These are phyloP conservation scores for Globisporangium splendens DNA, from an alignment of 352 stramenopile species.

Conservation along the genomic window DNA sequence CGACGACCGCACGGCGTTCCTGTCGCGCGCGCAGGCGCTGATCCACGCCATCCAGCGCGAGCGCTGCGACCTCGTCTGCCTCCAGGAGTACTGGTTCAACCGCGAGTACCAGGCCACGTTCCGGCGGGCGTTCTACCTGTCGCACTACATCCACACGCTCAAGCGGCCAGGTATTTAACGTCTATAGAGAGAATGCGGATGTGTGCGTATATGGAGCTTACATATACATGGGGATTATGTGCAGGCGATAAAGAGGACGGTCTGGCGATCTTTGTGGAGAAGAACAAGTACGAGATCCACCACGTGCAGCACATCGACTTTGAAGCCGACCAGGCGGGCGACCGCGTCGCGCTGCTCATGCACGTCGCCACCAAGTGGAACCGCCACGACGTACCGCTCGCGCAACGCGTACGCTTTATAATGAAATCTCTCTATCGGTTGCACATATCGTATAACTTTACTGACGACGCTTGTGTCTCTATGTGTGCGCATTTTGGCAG, in stretches of 20 bases:
- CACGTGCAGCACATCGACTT: constrained; percentile 75
- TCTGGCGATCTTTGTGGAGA: constrained; percentile 74
- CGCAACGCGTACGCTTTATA: constrained; percentile 51
- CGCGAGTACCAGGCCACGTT: constrained; percentile 73
- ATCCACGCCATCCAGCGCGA: constrained; percentile 74
- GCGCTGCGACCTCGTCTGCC: constrained; percentile 71
- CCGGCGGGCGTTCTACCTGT: constrained; percentile 49
- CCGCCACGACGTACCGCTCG: constrained; percentile 31
- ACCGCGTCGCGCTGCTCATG: constrained; percentile 81
- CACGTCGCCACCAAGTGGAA: constrained; percentile 85
- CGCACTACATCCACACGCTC: constrained; percentile 69
- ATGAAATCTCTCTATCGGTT: too few species aligned
- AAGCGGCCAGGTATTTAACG: constrained; percentile 76
- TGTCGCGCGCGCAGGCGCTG: constrained; percentile 61
- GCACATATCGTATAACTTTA: background rate
- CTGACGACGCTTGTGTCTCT: background rate
- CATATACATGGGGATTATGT: background rate
- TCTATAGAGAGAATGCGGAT: too few species aligned
- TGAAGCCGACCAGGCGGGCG: constrained; percentile 44
- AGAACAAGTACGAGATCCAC: constrained; percentile 75
- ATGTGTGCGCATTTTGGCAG: constrained; percentile 14
- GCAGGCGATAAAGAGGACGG: constrained; percentile 74
- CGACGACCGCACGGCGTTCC: constrained; percentile 52
- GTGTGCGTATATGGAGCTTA: background rate
- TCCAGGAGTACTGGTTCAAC: constrained; percentile 87